Evolutionary conservation across 208 protist species (phyloP), one percentile per base, ranked within the genome.

Genomic region (Leishmania tropica): DNA sequence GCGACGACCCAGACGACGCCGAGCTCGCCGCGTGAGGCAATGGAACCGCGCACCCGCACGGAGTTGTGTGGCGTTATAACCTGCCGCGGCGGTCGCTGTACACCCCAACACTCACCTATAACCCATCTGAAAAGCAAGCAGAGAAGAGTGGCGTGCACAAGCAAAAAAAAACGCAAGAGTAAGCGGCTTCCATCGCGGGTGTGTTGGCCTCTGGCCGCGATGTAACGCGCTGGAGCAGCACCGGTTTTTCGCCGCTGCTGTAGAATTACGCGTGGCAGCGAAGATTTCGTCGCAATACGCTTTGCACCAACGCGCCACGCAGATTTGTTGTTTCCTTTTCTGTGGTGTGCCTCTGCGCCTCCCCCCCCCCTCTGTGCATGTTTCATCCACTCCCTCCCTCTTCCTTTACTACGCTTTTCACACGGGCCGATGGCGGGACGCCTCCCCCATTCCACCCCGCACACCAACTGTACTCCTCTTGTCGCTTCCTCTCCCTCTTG

Each of bases 1-100:
- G 94, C 80, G 83, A 88, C 19, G 92, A 95, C 68, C 84, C 81
- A 1, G 94, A 96, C 58, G 94, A 97, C 48, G 91, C 90, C 21
- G 84, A 91, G 54, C 58, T 80, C 10, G 81, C 90, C 64, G 62
- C 80, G 40, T 81, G 75, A 65, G 53, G 19, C 24, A 65, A 54
- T 24, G 80, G 58, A 65, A 40, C 47, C 24, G 24, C 70, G 3
- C 47, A 6, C 47, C 47, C 24, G 24, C 42, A 28, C 42, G 1
- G 24, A 17, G 42, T n/a, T 42, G 42, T 24, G 35, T 28, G 70
- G 11, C 81, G 58, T 64, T 31, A 62, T 62, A 15, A 64, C 31
- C 58, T 64, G n/a, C 58, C 17, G 31, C 11, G 62, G 31, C 1
- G 31, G 11, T 31, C 31, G 62, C 62, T 68, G 31, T 17, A 40